Base-by-base conservation (phyloP, 345 rosid genomes). In the Populus simonii region DNA sequence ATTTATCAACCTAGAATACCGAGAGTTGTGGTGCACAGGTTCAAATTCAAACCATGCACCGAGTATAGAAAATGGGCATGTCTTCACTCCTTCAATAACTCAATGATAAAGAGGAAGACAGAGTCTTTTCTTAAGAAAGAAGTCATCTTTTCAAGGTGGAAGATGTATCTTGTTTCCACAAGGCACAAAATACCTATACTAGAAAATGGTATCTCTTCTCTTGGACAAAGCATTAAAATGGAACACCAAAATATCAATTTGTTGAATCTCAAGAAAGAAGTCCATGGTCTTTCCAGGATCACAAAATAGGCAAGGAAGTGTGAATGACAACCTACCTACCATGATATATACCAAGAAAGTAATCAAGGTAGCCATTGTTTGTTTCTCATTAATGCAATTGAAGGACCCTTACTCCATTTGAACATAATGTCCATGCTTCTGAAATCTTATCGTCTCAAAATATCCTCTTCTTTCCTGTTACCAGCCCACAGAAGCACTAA, bases 401-500 rank as follows among this genome's bases (percentile, higher is more conserved):
- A 27, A 74, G 69, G 70, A 41, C 23, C 59, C 59, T 18, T 18
- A 0, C 36, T 16, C 69, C 6, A 49, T 49, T 59, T 71, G 3
- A 71, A 17, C 69, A 73, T n/a, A 41, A 41, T 62, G 10, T 27
- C 23, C 68, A 29, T 41, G 27, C 31, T 74, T 63, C 69, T 69
- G 36, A 74, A 22, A 74, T 47, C 23, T 43, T 13, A 70, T 68
- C 6, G 55, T 43, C 55, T 43, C 11, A 47, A 8, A 15, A 35
- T 36, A 7, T n/a, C 73, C 18, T 9, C 17, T 20, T 36, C 0
- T 57, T n/a, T 27, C 7, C 7, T 11, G 31, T 43, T 66, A 57
- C 31, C 77, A 43, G 87, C 87, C 82, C 85, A 82, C 85, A 78
- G 84, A 66, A 66, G 65, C 38, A 71, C 3, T 27, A 36, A n/a